Evolutionary conservation across 371 early-diverging fungal species (phyloP), one percentile per base, ranked within the genome.

Genomic region (Lichtheimia ornata): DNA sequence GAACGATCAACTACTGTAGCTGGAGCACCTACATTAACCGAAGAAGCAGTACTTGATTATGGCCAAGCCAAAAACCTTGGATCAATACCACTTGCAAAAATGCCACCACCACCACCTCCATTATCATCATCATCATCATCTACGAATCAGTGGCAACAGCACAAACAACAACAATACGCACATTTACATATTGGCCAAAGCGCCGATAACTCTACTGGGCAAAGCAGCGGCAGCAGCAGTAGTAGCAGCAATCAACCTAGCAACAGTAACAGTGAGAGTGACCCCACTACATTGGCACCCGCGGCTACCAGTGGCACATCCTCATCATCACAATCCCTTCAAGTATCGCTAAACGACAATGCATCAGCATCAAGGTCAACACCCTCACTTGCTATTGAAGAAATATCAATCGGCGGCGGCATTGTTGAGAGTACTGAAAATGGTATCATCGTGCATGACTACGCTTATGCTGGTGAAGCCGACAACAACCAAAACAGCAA

Each of bases 41-140:
- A 79, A 63, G 66, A 70, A 22, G 69, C 79, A 13, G 76, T 77
- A 2, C 59, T 67, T 6, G 73, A 76, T 43, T 73, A 71, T 59
- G 50, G 58, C 11, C 76, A 76, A 57, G 63, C 58, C 28, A 77
- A 77, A 50, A 74, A 73, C 45, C 45, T 70, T 13, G 47, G 47
- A 6, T 47, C 47, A 47, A 47, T 47, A n/a, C 47, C 22, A 17
- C 47, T 47, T 22, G 0, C 47, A n/a, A 47, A 47, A 47, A 47
- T 35, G 35, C 47, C 47, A 47, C 22, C 47, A 47, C 18, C 47
- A 35, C 35, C 35, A 11, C 35, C 28, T 0, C 28, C 35, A 9
- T 35, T 11, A 35, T 35, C 28, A 7, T 4, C 35, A 9, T 35
- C 35, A 35, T 35, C 35, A 35, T 35, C 35, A 35, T 35, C 35